phyloP scores from a whole-genome alignment of 495 filamentous ascomycete species.

The Trichocladium antarcticum region DNA sequence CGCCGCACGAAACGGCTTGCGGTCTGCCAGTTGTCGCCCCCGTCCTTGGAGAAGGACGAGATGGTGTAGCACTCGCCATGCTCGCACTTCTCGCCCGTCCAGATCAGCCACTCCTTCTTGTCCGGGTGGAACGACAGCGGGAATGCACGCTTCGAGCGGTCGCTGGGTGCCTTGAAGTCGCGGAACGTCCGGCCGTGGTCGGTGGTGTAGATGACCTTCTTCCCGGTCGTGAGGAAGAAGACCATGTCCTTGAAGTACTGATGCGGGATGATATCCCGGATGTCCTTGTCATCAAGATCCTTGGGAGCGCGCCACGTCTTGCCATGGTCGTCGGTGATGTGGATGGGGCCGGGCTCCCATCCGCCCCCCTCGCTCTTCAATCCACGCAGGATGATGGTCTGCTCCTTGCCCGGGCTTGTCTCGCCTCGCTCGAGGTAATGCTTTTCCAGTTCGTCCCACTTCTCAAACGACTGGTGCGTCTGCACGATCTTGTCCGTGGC shows the following conservation, averaged over 20 bases:
- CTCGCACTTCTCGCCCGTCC: slow-evolving; percentile 57
- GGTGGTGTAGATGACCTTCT: slow-evolving; percentile 63
- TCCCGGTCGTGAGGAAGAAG: slow-evolving; percentile 64
- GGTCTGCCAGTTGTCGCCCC: slow-evolving; percentile 63
- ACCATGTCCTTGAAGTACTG: slow-evolving; percentile 67
- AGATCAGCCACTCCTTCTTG: slow-evolving; percentile 77
- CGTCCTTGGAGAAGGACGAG: slow-evolving; percentile 60
- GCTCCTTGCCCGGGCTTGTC: slow-evolving; percentile 51
- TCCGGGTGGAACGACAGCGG: slow-evolving; percentile 67
- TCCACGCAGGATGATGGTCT: slow-evolving; percentile 74
- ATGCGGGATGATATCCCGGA: slow-evolving; percentile 62
- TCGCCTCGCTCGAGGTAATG: slow-evolving; percentile 73
- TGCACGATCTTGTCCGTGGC: slow-evolving; percentile 50
- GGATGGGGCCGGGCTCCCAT: slow-evolving; percentile 41
- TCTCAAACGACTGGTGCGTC: slow-evolving; percentile 46
- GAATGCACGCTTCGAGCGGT: slow-evolving; percentile 18
- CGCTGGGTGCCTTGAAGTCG: slow-evolving; percentile 48
- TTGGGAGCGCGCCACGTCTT: slow-evolving; percentile 57
- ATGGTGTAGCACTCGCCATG: slow-evolving; percentile 54
- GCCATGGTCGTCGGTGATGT: slow-evolving; percentile 70
- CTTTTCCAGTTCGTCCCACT: slow-evolving; percentile 49
- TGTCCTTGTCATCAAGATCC: slow-evolving; percentile 48
- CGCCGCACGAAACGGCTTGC: slow-evolving; percentile 55
- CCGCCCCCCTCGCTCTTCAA: not conserved
- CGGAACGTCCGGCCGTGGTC: slow-evolving; percentile 61